Conservation (phyloP, 139 green algal genomes). For the Volvox africanus region DNA sequence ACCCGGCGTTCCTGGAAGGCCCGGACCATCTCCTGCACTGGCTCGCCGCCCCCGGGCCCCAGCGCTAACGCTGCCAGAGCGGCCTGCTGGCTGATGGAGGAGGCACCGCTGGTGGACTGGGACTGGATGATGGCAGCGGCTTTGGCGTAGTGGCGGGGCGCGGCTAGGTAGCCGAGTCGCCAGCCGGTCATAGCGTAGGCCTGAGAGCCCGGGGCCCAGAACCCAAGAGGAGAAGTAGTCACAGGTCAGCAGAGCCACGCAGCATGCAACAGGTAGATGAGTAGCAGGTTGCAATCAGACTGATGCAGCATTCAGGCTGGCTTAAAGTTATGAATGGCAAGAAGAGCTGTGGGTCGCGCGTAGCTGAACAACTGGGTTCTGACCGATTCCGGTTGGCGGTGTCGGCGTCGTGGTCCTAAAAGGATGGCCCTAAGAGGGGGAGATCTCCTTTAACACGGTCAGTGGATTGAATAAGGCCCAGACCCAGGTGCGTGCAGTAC, state of each 20-base stretch:
- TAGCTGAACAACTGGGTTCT: too few relatives aligned
- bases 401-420: too few relatives aligned
- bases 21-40: conserved; percentile 80
- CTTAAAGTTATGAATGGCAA: too few relatives aligned
- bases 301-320: too few relatives aligned
- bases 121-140: conserved; percentile 89
- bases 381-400: too few relatives aligned
- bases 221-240: neutral
- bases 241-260: neutral
- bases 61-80: conserved; percentile 90
- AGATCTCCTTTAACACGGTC: too few relatives aligned
- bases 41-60: conserved; percentile 80
- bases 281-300: too few relatives aligned
- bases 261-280: too few relatives aligned
- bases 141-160: conserved; percentile 85
- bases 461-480: too few relatives aligned
- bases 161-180: conserved; percentile 97
- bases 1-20: conserved; percentile 85
- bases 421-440: too few relatives aligned
- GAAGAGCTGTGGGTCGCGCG: too few relatives aligned
- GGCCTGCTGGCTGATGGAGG: conserved; percentile 82
- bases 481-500: conserved; percentile 36
- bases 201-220: conserved; percentile 41
- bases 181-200: conserved; percentile 92
- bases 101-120: conserved; percentile 90